Evolutionary conservation across 257 asterid species (phyloP), one percentile per base, ranked within the genome.

Genomic region (Scutellaria baicalensis): DNA sequence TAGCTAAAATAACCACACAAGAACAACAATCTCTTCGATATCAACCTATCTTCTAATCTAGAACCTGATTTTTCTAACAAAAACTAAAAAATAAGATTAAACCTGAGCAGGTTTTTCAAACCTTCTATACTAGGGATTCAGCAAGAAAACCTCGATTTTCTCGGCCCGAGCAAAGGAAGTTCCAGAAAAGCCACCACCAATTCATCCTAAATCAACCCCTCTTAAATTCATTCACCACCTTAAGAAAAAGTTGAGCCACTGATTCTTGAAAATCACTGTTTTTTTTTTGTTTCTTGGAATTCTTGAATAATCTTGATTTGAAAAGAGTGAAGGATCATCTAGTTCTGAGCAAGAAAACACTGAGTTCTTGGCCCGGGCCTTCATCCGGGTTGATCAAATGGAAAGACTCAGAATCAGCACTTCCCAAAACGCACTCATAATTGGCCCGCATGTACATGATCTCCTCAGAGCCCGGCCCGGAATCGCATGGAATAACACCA

Each of bases 391-490:
- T 91, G 79, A 94, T 86, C 75, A 94, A 69, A 78, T 94, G 97
- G 75, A 88, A 94, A 17, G 97, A 91, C 80, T 94, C 97, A 0
- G 97, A 91, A 55, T 94, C 95, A 2, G 91, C 96, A 47, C 85
- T 85, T 11, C 99, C 97, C 8, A 85, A 73, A 4, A 94, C 87
- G 55, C 85, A 88, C 71, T 94, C 99, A 35, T 91, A 94, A 18
- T 88, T 89, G 31, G 99, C 99, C 69, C 99, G 79, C 97, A 94
- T 94, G 51, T 94, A 91, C 96, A 94, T 76, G 66, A 86, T 77
- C 79, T 88, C 97, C 78, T 87, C 96, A 16, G 85, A 43, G 4
- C 77, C 88, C 39, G 79, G 57, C 69, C 84, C 94, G 38, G 82
- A 44, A 59, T 86, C 89, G 39, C 88, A 58, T 0, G 97, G 99